A percentile compares a stretch with the other conserved stretches of the same genome.
These are phyloP conservation scores for Aureobasidium namibiae DNA, from an alignment of 2,329 filamentous ascomycete genomes.

Conservation along the genomic window DNA sequence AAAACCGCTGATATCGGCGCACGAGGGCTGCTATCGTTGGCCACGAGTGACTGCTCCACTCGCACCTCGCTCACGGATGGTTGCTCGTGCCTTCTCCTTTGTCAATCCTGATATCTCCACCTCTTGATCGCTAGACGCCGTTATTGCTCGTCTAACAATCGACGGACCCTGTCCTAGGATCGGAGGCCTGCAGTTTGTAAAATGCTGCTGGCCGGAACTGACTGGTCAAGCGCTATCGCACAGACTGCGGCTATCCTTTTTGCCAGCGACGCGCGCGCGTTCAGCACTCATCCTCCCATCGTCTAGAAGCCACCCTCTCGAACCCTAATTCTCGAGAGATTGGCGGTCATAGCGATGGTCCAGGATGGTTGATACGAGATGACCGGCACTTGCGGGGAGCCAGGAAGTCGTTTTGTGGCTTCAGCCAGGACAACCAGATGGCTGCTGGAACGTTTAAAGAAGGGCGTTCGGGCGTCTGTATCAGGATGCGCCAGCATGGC, in stretches of 20 bases:
- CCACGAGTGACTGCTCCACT: constrained; percentile 1
- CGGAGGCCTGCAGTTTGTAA: not conserved
- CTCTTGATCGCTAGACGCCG: constrained; percentile 8
- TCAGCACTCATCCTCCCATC: not conserved
- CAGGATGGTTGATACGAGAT: not conserved
- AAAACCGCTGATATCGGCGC: constrained; percentile 5
- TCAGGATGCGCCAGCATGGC: not conserved
- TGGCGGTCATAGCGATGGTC: not conserved
- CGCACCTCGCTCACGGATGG: not conserved
- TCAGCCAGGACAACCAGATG: not conserved
- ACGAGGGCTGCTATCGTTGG: constrained; percentile 2
- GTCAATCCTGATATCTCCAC: constrained; percentile 6
- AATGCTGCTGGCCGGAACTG: not conserved
- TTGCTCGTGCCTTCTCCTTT: constrained; percentile 10
- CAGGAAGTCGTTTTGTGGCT: not conserved
- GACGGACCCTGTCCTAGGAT: not conserved
- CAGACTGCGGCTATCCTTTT: constrained; percentile 10
- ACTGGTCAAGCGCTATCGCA: constrained; percentile 7
- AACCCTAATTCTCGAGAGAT: not conserved
- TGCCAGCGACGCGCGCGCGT: constrained; percentile 4
- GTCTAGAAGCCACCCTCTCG: not conserved
- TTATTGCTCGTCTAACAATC: not conserved
- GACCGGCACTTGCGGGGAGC: not conserved
- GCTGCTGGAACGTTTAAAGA: constrained; percentile 1
- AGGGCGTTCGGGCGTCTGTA: constrained; percentile 6